These are phyloP conservation scores for Salicornia ramosissima DNA, from an alignment of 148 eudicot genomes.

Conservation along the genomic window DNA sequence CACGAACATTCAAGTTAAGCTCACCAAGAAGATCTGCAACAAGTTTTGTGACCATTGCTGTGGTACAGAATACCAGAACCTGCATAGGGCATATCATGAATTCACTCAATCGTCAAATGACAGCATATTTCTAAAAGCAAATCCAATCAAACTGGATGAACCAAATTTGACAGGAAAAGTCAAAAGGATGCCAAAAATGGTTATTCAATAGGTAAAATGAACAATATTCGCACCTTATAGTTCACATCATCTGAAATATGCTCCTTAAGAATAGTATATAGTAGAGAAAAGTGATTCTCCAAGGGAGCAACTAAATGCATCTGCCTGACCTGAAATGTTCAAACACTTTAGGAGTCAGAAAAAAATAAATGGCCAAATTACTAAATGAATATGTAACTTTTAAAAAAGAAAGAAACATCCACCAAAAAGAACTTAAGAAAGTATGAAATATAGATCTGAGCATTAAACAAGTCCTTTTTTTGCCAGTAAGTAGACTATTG, in stretches of 20 bases:
- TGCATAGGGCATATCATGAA: slow-evolving; percentile 24
- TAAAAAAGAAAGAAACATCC: no score
- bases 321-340: slow-evolving; percentile 68
- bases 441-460: background rate
- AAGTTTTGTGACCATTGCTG: slow-evolving; percentile 95
- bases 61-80: slow-evolving; percentile 98
- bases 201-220: background rate
- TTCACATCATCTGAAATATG: slow-evolving; percentile 85
- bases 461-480: background rate
- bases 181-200: background rate
- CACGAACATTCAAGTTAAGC: slow-evolving; percentile 91
- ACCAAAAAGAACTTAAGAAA: no score
- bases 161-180: background rate
- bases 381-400: no score
- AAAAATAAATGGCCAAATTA: background rate
- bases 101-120: background rate
- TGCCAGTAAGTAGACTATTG: background rate
- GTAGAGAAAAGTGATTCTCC: slow-evolving; percentile 72
- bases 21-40: slow-evolving; percentile 86
- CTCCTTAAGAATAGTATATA: slow-evolving; percentile 73
- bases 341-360: slow-evolving; percentile 5
- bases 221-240: slow-evolving; percentile 70
- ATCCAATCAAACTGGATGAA: background rate
- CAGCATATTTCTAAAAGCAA: background rate
- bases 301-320: slow-evolving; percentile 76